Evolutionary conservation across 2,329 filamentous ascomycete species (phyloP), one percentile per base, ranked within the genome.

Genomic region (Colletotrichum eremochloae): DNA sequence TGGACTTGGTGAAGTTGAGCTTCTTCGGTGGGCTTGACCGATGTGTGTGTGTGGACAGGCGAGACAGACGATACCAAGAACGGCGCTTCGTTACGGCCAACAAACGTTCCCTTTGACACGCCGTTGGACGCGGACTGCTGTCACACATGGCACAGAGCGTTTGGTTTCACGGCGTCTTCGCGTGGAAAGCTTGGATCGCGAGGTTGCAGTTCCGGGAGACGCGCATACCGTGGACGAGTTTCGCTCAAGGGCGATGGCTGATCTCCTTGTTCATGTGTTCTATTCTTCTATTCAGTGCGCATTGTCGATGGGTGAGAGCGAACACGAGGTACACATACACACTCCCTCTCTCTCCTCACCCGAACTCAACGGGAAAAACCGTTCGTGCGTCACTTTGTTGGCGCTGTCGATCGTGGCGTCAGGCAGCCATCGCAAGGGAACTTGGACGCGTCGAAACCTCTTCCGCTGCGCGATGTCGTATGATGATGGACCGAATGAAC

Each of bases 361-460:
- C 42, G 18, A 20, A 3, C 42, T 18, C 18, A 8, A 20, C 18
- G 1, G 15, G 42, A 8, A 6, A 29, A 24, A 50, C 9, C 9
- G 46, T 11, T 14, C 48, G 24, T 52, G 24, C 50, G 50, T 24
- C 14, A 14, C 24, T 58, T 58, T 24, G 24, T n/a, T n/a, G 42
- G 15, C 36, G 36, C 18, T n/a, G 33, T 40, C 57, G 64, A 68
- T 24, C 18, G 24, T 71, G 68, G 68, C 68, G 68, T 71, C 68
- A 68, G 38, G 57, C 24, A 42, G 31, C 18, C 29, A 40, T 52
- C 44, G 64, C 40, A 20, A 55, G 55, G 6, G 65, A 1, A 12
- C 31, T 53, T 42, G 20, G 40, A 31, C 44, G n/a, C 44, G 24
- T 33, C 11, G 18, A 44, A n/a, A 20, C 24, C 46, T 18, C 24